Evolutionary conservation across 139 green algal species (phyloP), one percentile per base, ranked within the genome.

Genomic region (Edaphochlamys debaryana): DNA sequence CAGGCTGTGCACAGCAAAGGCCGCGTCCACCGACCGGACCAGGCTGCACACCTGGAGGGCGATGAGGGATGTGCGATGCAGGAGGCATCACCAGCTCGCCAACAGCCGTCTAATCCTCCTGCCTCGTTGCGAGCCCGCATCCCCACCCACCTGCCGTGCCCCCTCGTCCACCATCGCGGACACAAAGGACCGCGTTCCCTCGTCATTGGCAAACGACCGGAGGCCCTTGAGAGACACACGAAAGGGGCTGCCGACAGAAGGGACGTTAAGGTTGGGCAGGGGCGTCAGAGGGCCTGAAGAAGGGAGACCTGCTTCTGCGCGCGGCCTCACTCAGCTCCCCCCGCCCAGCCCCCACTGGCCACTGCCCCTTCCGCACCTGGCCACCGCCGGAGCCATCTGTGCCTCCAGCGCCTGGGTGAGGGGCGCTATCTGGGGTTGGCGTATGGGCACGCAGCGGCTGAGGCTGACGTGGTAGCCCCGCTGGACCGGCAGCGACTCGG

Each of bases 381-480:
- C 30, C 1, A 62, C 29, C 29, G 29, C 30, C 1, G 2, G 54
- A 1, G 20, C 20, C 60, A 71, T 22, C 74, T 71, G n/a, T n/a
- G n/a, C 74, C 5, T 13, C 30, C 76, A 82, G 76, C 34, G 30
- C 60, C 25, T 19, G 8, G 6, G 76, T 82, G 4, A 82, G 76
- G 19, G 76, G 62, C 32, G 63, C 32, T 32, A 82, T 82, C 76
- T 82, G 76, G 4, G n/a, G 62, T 2, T 74, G 63, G 11, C 62
- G 32, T 34, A 82, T 64, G 41, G 76, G 22, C 42, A 73, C 76
- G 1, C 62, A 66, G 56, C 76, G 76, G 62, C 76, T 82, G 63
- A 82, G 76, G 62, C 63, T 74, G 63, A 82, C 60, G 60, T 82
- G 76, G 60, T 82, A 82, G 25, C 76, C 76, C 20, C 42, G n/a